A percentile compares a stretch with the other conserved stretches of the same genome.
Evolutionary conservation across 139 green algal species (phyloP).

Genomic region (Volvox africanus): DNA sequence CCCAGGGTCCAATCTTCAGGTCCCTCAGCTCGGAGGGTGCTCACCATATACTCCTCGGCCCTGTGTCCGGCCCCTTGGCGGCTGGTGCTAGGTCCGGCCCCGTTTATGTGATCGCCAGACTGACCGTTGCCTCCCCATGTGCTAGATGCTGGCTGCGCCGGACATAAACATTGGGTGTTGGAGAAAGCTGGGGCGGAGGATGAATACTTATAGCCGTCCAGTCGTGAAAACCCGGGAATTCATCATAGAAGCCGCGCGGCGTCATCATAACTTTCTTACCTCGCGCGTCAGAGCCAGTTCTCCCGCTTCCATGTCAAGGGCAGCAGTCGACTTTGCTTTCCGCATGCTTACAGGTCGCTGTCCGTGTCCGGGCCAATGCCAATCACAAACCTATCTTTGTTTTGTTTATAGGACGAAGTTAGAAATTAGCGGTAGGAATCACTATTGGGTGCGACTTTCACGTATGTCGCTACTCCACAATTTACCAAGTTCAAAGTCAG

Average conservation of each 20-base stretch:
- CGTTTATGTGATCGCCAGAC: background rate
- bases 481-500: too few species aligned
- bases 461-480: too few species aligned
- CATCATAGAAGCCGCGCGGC: background rate
- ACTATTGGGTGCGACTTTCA: too few species aligned
- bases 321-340: background rate
- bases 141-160: background rate
- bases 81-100: background rate
- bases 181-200: background rate
- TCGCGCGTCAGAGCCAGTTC: background rate
- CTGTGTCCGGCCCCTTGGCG: background rate
- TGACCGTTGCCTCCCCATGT: background rate
- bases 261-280: background rate
- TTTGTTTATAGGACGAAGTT: too few species aligned
- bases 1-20: background rate
- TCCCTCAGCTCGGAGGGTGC: background rate
- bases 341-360: background rate
- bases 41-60: conserved; percentile 8
- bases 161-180: background rate
- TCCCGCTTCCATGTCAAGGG: conserved; percentile 4
- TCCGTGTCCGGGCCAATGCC: too few species aligned
- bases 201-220: background rate
- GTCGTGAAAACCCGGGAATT: background rate
- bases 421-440: too few species aligned
- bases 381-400: too few species aligned